These are phyloP conservation scores for Yarrowia alimentaria DNA, from an alignment of 805 yeast species.

Conservation along the genomic window DNA sequence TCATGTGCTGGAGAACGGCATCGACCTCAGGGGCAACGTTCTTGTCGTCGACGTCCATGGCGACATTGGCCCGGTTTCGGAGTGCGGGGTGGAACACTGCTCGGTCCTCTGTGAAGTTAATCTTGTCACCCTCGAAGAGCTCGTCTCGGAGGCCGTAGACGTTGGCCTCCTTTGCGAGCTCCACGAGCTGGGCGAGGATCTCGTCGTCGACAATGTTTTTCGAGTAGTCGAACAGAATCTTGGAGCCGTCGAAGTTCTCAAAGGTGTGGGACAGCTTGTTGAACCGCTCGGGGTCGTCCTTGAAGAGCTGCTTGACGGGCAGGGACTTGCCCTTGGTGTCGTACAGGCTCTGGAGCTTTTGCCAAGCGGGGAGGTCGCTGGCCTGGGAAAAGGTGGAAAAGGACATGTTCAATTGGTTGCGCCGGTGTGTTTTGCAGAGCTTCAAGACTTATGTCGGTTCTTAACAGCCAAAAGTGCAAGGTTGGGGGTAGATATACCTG, in stretches of 20 bases:
- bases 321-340: conserved; percentile 66
- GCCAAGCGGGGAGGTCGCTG: conserved; percentile 81
- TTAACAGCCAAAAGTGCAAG: too few relatives aligned
- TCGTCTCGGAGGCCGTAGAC: conserved; percentile 84
- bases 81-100: conserved; percentile 97
- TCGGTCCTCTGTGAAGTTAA: conserved; percentile 87
- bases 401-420: conserved; percentile 33
- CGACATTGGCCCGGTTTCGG: conserved; percentile 84
- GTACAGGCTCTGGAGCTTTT: conserved; percentile 67
- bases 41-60: conserved; percentile 84
- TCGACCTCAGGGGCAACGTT: conserved; percentile 92
- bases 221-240: conserved; percentile 91
- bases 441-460: too few relatives aligned
- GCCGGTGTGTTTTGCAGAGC: not conserved
- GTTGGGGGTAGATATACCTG: conserved; percentile 1
- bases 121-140: conserved; percentile 89
- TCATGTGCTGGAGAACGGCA: conserved; percentile 90
- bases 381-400: conserved; percentile 57
- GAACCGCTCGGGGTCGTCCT: conserved; percentile 70
- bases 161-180: conserved; percentile 85
- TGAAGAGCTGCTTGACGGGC: conserved; percentile 75
- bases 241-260: conserved; percentile 79
- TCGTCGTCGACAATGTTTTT: conserved; percentile 91
- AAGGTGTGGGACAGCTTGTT: conserved; percentile 74
- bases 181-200: conserved; percentile 61